Evolutionary conservation across 169 alveolate species (phyloP), one percentile per base, ranked within the genome.

Genomic region (Babesia sp.): DNA sequence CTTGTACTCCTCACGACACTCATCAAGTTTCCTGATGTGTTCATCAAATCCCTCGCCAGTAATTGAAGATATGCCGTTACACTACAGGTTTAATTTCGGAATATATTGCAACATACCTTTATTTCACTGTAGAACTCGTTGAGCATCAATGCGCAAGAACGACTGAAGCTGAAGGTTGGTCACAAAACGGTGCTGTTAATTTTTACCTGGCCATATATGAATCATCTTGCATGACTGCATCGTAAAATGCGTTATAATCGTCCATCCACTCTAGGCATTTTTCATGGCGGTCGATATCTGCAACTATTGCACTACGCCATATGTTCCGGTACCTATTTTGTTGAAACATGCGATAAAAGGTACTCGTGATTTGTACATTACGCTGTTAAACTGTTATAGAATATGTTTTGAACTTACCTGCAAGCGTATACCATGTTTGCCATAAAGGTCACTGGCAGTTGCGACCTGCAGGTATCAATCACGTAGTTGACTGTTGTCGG

Each of bases 401-500:
- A 20, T n/a, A 3, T 39, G n/a, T 5, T 3, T 11, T 9, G 22
- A 24, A 6, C 28, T 9, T 34, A 84, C 91, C 93, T 89, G 91
- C 96, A 92, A 22, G 99, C 98, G 86, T 98, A 97, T 41, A 98
- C 94, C 99, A 98, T 96, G 84, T 97, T 98, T 59, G 98, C 92
- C 99, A 96, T 95, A 87, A 98, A 96, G 24, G 99, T 96, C 64
- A 95, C 95, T 3, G 99, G 99, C 54, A 94, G 87, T 71, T 90
- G 93, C 73, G 98, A 95, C 71, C 99, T 85, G 36, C 96, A 97
- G 2, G 98, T 95, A 78, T 97, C 99, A 48, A 95, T 90, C 54
- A 95, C 92, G 83, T 97, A 97, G 44, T 90, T 74, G 51, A 93
- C 91, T 36, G 92, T 90, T 11, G 99, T 96, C 7, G 99, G 99